phyloP scores from a whole-genome alignment of 495 filamentous ascomycete species.

The Hapsidospora chrysogenum region DNA sequence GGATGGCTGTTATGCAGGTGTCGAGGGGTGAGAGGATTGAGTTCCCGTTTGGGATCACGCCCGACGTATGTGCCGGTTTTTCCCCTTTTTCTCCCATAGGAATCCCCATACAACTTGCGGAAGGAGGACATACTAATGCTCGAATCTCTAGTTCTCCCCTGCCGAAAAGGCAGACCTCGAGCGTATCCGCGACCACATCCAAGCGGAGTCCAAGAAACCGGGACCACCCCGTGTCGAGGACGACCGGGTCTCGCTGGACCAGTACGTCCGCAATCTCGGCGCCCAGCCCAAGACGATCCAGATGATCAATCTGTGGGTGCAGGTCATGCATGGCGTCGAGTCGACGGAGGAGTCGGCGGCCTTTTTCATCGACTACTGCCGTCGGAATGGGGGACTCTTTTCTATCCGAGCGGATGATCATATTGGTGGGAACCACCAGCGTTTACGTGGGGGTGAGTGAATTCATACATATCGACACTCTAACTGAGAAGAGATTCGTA shows the following conservation, averaged over 20 bases:
- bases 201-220: not conserved
- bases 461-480: no score
- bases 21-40: no score
- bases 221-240: not conserved
- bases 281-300: slow-evolving; percentile 10
- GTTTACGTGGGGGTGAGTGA: no score
- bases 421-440: slow-evolving; percentile 26
- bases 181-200: not conserved
- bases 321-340: slow-evolving; percentile 27
- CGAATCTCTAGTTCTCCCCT: not conserved
- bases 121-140: not conserved
- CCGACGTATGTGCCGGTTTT: not conserved
- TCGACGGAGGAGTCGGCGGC: slow-evolving; percentile 23
- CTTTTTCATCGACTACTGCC: slow-evolving; percentile 34
- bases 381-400: slow-evolving; percentile 22
- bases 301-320: slow-evolving; percentile 18
- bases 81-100: not conserved
- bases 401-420: slow-evolving; percentile 23
- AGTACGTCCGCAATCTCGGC: slow-evolving; percentile 1
- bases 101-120: not conserved
- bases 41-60: not conserved
- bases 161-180: not conserved
- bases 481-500: no score
- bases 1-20: slow-evolving; percentile 18
- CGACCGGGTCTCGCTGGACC: slow-evolving; percentile 1